phyloP scores from a whole-genome alignment of 352 stramenopile species.

The Phytopythium cucurbitacearum region DNA sequence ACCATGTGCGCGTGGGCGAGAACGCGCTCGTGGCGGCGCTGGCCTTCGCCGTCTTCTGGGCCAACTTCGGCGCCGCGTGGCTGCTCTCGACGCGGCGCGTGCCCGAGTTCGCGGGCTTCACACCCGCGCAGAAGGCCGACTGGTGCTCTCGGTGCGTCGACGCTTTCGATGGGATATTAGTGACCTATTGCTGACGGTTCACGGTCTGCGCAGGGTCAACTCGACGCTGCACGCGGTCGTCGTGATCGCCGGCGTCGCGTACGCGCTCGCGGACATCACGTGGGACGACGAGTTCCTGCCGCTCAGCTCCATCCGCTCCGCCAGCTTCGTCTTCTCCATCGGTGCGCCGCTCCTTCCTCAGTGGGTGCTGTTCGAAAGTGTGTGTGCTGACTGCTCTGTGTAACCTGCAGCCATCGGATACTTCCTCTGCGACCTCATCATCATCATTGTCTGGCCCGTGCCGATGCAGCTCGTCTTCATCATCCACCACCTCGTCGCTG shows the following conservation, averaged over 20 bases:
- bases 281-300: conserved; percentile 66
- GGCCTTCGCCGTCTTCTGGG: conserved; percentile 70
- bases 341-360: conserved; percentile 18
- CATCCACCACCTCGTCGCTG: conserved; percentile 73
- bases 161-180: background rate
- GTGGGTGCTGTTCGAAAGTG: background rate
- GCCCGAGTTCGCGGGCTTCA: conserved; percentile 59
- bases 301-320: conserved; percentile 64
- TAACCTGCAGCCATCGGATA: conserved; percentile 63
- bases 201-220: conserved; percentile 77
- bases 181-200: no score
- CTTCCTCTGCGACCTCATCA: conserved; percentile 76
- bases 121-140: conserved; percentile 64
- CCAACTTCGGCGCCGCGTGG: conserved; percentile 60
- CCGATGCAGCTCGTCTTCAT: conserved; percentile 77
- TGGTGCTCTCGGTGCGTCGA: conserved; percentile 70
- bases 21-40: conserved; percentile 55
- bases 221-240: conserved; percentile 72
- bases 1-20: conserved; percentile 48
- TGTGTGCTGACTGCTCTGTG: conserved; percentile 7
- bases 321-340: conserved; percentile 83
- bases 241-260: conserved; percentile 55
- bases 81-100: conserved; percentile 45
- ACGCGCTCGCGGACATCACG: conserved; percentile 59
- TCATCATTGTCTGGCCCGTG: conserved; percentile 75